Percentiles rank a stretch among this genome's conserved stretches.
These are phyloP conservation scores for Thymus quinquecostatus DNA, from an alignment of 257 asterid genomes.

Conservation along the genomic window DNA sequence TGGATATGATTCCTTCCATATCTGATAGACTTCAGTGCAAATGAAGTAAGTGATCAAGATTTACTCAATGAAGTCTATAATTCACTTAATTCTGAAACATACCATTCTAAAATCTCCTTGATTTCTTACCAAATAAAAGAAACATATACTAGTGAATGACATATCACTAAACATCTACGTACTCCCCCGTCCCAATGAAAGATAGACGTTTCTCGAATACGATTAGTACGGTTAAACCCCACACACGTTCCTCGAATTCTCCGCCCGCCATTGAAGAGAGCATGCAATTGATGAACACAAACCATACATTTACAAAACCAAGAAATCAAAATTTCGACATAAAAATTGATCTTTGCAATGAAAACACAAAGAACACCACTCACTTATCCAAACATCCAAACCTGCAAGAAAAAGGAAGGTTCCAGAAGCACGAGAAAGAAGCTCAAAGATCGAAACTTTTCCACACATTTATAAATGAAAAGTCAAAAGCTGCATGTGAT, in stretches of 20 bases:
- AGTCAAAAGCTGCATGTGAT: slow-evolving; percentile 24
- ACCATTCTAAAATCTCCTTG: neutral
- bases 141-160: neutral
- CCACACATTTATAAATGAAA: slow-evolving; percentile 13
- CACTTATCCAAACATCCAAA: slow-evolving; percentile 3
- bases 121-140: neutral
- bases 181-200: no score
- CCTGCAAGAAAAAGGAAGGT: slow-evolving; percentile 12
- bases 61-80: neutral
- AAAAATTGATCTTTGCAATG: slow-evolving; percentile 7
- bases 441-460: slow-evolving; percentile 20
- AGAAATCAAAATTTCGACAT: neutral
- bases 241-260: neutral
- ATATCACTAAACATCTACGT: no score
- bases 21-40: neutral
- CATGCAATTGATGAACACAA: neutral
- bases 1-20: neutral
- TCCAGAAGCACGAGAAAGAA: neutral
- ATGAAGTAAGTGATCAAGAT: slow-evolving; percentile 3
- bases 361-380: neutral
- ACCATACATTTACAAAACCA: neutral
- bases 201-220: neutral
- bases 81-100: neutral
- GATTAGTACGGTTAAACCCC: neutral
- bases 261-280: neutral